These are phyloP conservation scores for Fagopyrum tataricum DNA, from an alignment of 148 eudicot genomes.

Conservation along the genomic window DNA sequence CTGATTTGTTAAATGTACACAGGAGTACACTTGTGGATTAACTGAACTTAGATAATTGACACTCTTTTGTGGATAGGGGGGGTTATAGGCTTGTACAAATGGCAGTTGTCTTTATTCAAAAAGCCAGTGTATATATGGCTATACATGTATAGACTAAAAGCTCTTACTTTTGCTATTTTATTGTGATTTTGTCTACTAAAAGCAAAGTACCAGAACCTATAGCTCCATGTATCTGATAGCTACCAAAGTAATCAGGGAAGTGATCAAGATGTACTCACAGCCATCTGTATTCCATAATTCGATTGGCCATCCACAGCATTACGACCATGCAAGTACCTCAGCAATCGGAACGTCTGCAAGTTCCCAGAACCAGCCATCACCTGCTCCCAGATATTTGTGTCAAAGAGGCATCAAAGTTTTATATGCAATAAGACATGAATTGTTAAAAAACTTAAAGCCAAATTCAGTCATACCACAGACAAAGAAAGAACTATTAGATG, in stretches of 20 bases:
- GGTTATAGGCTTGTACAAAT: background rate
- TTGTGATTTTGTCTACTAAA: background rate
- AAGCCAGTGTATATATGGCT: background rate
- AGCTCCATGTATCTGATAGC: slow-evolving; percentile 2
- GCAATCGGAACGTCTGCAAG: slow-evolving; percentile 65
- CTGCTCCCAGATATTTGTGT: slow-evolving; percentile 38
- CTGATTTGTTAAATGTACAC: background rate
- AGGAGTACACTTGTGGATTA: background rate
- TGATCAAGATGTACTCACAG: slow-evolving; percentile 42
- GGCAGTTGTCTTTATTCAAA: background rate
- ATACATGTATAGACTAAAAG: background rate
- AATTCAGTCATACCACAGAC: slow-evolving; percentile 56
- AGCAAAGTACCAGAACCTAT: background rate
- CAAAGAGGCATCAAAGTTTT: background rate
- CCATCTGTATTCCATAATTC: slow-evolving; percentile 83
- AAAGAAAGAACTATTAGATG: slow-evolving; percentile 84
- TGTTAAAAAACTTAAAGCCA: background rate
- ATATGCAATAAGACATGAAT: slow-evolving; percentile 12
- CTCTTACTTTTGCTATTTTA: background rate
- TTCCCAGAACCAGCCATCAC: slow-evolving; percentile 99
- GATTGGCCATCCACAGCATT: slow-evolving; percentile 75
- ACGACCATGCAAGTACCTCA: slow-evolving; percentile 77
- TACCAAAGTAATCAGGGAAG: slow-evolving; percentile 7
- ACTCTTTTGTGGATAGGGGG: too few species aligned
- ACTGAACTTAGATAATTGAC: background rate